Conservation (phyloP, 2,329 filamentous ascomycete species). For the Phialemonium atrogriseum region DNA sequence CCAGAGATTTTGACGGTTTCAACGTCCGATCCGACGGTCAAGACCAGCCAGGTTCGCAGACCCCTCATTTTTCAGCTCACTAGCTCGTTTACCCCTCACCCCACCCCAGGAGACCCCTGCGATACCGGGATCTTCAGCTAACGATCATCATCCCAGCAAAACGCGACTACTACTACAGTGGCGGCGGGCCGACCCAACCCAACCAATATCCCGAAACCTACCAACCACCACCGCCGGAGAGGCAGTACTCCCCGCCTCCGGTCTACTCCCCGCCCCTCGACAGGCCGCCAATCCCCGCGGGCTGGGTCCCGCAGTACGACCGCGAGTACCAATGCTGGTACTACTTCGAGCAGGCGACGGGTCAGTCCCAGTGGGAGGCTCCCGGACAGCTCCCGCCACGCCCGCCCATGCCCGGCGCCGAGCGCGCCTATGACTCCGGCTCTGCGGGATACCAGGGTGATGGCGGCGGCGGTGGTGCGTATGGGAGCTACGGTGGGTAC, state of each 20-base stretch:
- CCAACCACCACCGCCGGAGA: conserved; percentile 3
- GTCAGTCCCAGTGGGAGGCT: conserved; percentile 48
- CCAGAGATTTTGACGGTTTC: too few relatives aligned
- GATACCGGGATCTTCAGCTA: too few relatives aligned
- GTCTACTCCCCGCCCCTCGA: conserved; percentile 18
- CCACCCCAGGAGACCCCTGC: too few relatives aligned
- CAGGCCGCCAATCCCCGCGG: conserved; percentile 38
- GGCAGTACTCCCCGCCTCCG: conserved; percentile 8
- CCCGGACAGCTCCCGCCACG: conserved; percentile 17
- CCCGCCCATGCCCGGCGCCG: conserved; percentile 8
- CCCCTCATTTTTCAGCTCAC: too few relatives aligned
- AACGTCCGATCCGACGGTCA: too few relatives aligned
- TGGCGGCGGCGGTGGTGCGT: neutral
- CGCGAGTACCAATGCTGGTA: conserved; percentile 45
- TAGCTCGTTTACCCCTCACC: too few relatives aligned
- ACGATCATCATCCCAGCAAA: too few relatives aligned
- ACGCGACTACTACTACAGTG: too few relatives aligned
- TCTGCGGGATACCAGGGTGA: conserved; percentile 7
- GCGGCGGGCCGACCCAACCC: too few relatives aligned
- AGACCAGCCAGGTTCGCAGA: too few relatives aligned
- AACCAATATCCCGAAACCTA: too few relatives aligned
- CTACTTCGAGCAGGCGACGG: conserved; percentile 47
- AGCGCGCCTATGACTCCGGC: conserved; percentile 3
- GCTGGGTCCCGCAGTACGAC: conserved; percentile 50
- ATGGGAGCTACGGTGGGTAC: conserved; percentile 1